Evolutionary conservation across 1,284 basidiomycete genomes (phyloP).

Genomic region (Cerrena zonata): DNA sequence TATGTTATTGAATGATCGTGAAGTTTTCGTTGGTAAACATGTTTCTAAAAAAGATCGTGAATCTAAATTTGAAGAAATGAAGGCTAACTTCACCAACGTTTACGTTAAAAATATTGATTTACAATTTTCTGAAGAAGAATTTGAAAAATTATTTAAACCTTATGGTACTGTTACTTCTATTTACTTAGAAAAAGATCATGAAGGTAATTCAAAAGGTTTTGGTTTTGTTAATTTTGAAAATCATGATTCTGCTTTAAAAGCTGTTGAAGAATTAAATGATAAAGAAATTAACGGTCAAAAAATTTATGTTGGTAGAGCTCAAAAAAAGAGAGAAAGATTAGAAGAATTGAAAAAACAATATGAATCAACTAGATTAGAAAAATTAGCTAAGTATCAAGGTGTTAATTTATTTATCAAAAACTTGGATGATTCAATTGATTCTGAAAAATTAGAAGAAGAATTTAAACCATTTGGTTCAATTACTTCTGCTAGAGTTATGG

Average conservation of each 20-base stretch:
- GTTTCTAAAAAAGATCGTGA: conserved; percentile 95
- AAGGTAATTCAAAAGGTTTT: conserved; percentile 91
- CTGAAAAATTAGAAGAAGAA: conserved; percentile 89
- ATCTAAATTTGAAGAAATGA: conserved; percentile 97
- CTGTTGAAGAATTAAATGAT: conserved; percentile 89
- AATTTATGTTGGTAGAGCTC: conserved; percentile 93
- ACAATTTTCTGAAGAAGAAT: conserved; percentile 83
- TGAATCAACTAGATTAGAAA: conserved; percentile 95
- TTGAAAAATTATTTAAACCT: conserved; percentile 74
- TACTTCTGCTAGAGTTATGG: conserved; percentile 99
- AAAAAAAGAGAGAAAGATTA: conserved; percentile 98
- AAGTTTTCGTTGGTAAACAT: conserved; percentile 97
- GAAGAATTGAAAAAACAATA: conserved; percentile 92
- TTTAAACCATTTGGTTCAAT: conserved; percentile 97
- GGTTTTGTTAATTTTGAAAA: conserved; percentile 96
- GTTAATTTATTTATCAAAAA: conserved; percentile 99
- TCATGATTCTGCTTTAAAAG: conserved; percentile 88
- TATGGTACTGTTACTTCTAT: conserved; percentile 90
- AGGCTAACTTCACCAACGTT: conserved; percentile 94
- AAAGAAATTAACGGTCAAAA: conserved; percentile 82
- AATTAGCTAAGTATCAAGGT: conserved; percentile 96
- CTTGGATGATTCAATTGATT: conserved; percentile 87
- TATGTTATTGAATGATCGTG: conserved; percentile 98
- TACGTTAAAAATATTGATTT: conserved; percentile 96
- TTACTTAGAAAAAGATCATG: conserved; percentile 75